phyloP scores from a whole-genome alignment of 495 filamentous ascomycete species.

The Penicillium desertorum region DNA sequence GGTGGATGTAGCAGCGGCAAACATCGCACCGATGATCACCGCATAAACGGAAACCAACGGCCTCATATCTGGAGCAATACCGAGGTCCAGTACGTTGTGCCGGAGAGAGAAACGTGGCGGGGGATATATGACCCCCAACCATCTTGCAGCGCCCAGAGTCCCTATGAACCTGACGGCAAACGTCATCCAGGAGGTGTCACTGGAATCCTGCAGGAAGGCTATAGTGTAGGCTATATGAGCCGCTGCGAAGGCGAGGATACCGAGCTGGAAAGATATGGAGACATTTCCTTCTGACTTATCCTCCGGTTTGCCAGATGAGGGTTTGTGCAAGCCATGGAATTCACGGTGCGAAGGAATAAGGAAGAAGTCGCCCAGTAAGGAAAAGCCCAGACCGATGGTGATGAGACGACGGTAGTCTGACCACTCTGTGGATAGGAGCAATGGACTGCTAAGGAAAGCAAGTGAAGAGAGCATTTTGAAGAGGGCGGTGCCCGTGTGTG shows the following conservation, averaged over 20 bases:
- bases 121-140: slow-evolving; percentile 22
- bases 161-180: slow-evolving; percentile 17
- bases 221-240: slow-evolving; percentile 26
- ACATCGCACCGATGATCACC: slow-evolving; percentile 19
- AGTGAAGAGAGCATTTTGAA: slow-evolving; percentile 30
- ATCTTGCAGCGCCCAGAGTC: slow-evolving; percentile 14
- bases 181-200: slow-evolving; percentile 6
- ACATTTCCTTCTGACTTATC: slow-evolving; percentile 1
- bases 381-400: slow-evolving; percentile 9
- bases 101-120: slow-evolving; percentile 9
- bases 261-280: slow-evolving; percentile 26
- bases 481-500: slow-evolving; percentile 16
- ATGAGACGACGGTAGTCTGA: slow-evolving; percentile 14
- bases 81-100: slow-evolving; percentile 18
- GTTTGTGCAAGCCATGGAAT: slow-evolving; percentile 12
- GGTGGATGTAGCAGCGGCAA: slow-evolving; percentile 21
- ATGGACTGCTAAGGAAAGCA: slow-evolving; percentile 22
- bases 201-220: slow-evolving; percentile 20
- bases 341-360: slow-evolving; percentile 22
- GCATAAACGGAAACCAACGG: slow-evolving; percentile 20
- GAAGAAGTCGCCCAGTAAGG: slow-evolving; percentile 20
- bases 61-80: slow-evolving; percentile 18
- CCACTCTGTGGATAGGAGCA: slow-evolving; percentile 18
- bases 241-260: slow-evolving; percentile 25
- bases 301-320: slow-evolving; percentile 1